Evolutionary conservation across 2,329 filamentous ascomycete genomes (phyloP).

Genomic region (Beauveria sp.): DNA sequence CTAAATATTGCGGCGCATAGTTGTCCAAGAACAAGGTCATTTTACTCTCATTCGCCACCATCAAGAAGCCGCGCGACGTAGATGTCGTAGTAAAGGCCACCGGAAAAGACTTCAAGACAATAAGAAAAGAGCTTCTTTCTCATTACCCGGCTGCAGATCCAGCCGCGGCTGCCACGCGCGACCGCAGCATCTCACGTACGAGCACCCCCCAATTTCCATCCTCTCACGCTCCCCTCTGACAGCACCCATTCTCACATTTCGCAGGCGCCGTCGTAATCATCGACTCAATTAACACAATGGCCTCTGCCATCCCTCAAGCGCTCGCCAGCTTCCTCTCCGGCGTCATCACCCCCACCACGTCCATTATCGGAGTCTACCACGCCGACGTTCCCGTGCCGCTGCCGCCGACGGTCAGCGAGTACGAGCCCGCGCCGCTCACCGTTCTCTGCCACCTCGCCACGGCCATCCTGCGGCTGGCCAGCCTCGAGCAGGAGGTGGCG

Average conservation of each 20-base stretch:
- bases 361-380: constrained; percentile 76
- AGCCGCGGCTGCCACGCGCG: constrained; percentile 23
- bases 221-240: constrained; percentile 14
- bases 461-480: constrained; percentile 66
- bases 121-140: constrained; percentile 53
- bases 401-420: constrained; percentile 37
- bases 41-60: constrained; percentile 70
- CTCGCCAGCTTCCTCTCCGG: constrained; percentile 64
- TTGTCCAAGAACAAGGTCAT: constrained; percentile 61
- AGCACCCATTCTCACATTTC: background rate
- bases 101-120: constrained; percentile 46
- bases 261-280: constrained; percentile 68
- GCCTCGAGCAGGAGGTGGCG: constrained; percentile 66
- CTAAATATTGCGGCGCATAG: constrained; percentile 21
- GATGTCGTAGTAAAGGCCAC: constrained; percentile 61
- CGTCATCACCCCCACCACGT: constrained; percentile 57
- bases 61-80: constrained; percentile 54
- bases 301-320: constrained; percentile 43
- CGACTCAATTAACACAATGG: constrained; percentile 68
- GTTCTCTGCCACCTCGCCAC: constrained; percentile 82
- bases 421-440: constrained; percentile 62
- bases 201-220: background rate
- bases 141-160: constrained; percentile 38
- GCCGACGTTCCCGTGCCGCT: constrained; percentile 61
- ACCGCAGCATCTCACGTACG: constrained; percentile 37